Evolutionary conservation across 2,329 filamentous ascomycete genomes (phyloP).

Genomic region (Colletotrichum abscissum): DNA sequence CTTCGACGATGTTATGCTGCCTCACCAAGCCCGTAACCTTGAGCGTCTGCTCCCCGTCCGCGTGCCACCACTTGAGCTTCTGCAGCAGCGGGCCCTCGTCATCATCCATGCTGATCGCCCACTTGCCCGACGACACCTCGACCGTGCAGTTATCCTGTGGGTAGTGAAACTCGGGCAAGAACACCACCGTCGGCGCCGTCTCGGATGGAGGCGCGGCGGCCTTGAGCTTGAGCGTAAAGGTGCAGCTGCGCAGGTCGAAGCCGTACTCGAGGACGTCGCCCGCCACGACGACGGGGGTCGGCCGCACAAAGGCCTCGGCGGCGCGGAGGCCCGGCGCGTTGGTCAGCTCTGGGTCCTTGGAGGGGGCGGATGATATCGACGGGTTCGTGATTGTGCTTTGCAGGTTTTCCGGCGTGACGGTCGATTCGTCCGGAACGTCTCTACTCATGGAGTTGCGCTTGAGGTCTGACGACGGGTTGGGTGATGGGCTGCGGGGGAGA

Average conservation of each 20-base stretch:
- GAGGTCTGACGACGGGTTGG: constrained; percentile 41
- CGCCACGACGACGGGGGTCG: constrained; percentile 79
- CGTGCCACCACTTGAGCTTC: constrained; percentile 92
- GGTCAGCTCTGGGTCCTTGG: constrained; percentile 67
- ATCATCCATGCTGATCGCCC: constrained; percentile 83
- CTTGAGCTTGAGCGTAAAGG: constrained; percentile 78
- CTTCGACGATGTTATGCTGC: constrained; percentile 66
- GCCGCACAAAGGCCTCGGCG: constrained; percentile 92
- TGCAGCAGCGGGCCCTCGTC: constrained; percentile 77
- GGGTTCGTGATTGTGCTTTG: constrained; percentile 77
- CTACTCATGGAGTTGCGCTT: constrained; percentile 39
- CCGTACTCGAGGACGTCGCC: constrained; percentile 78
- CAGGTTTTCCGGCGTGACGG: constrained; percentile 80
- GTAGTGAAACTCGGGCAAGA: constrained; percentile 93
- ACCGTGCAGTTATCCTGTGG: constrained; percentile 79
- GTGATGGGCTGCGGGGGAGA: constrained; percentile 54
- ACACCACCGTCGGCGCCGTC: constrained; percentile 81
- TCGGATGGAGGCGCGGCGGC: constrained; percentile 64
- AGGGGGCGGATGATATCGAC: constrained; percentile 70
- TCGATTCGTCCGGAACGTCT: constrained; percentile 62
- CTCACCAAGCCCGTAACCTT: constrained; percentile 80
- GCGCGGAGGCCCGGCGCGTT: constrained; percentile 82
- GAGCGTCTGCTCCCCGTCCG: constrained; percentile 83
- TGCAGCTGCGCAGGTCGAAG: constrained; percentile 85
- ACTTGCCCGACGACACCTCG: constrained; percentile 86